These are phyloP conservation scores for Aureobasidium sp. DNA, from an alignment of 2,329 filamentous ascomycete species.

Conservation along the genomic window DNA sequence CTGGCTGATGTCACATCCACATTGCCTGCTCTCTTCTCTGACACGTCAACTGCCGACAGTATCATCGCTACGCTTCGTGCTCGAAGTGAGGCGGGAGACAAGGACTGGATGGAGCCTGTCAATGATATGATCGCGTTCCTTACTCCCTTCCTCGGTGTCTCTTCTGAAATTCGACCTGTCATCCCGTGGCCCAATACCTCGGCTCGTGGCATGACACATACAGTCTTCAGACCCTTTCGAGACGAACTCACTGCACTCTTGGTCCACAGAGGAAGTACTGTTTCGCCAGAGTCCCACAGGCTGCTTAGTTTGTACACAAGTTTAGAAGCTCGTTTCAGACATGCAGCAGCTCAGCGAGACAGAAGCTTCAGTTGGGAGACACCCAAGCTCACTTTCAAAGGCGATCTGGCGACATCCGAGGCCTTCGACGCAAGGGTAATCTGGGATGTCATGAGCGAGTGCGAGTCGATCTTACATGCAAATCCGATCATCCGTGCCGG, in stretches of 20 bases:
- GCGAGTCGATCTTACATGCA: not conserved
- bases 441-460: not conserved
- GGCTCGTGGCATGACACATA: slow-evolving; percentile 9
- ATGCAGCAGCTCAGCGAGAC: not conserved
- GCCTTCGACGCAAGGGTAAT: not conserved
- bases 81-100: not conserved
- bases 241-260: not conserved
- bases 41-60: not conserved
- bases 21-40: slow-evolving; percentile 3
- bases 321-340: not conserved
- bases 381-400: slow-evolving; percentile 1
- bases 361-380: not conserved
- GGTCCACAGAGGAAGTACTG: not conserved
- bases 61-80: not conserved
- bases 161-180: not conserved
- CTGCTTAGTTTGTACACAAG: not conserved
- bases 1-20: slow-evolving; percentile 5
- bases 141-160: not conserved
- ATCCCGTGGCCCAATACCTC: slow-evolving; percentile 9
- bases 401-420: not conserved
- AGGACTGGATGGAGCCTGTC: slow-evolving; percentile 9
- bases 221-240: not conserved
- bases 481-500: slow-evolving; percentile 5
- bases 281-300: not conserved
- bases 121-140: slow-evolving; percentile 10